Evolutionary conservation across 73 alveolate genomes (phyloP).

Genomic region (Stentor roeselii): DNA sequence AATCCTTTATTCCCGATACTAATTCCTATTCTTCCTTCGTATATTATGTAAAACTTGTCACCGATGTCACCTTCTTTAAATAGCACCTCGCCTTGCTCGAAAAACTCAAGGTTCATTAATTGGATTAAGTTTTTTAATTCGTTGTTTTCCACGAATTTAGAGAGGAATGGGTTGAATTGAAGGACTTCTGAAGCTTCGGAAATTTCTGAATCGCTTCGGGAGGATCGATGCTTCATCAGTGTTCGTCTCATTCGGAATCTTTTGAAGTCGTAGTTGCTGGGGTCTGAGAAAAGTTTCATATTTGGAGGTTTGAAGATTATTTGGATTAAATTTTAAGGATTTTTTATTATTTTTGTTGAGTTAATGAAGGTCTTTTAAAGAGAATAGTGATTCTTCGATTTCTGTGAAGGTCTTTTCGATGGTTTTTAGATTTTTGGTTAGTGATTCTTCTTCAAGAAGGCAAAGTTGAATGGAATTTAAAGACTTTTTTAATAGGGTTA

Average conservation of each 20-base stretch:
- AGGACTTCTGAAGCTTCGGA: neutral
- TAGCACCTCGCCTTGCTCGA: neutral
- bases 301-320: no score
- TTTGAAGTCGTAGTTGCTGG: neutral
- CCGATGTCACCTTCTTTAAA: neutral
- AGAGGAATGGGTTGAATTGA: neutral
- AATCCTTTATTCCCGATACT: neutral
- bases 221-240: neutral
- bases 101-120: neutral
- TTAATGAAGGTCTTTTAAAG: no score
- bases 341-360: no score
- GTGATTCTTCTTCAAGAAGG: no score
- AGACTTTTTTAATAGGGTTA: no score
- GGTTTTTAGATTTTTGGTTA: no score
- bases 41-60: no score
- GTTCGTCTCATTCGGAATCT: neutral
- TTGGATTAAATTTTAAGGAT: no score
- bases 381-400: no score
- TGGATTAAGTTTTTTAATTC: neutral
- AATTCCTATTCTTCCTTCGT: neutral
- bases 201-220: neutral
- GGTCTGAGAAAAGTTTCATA: no score
- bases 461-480: no score
- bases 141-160: neutral
- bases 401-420: no score